A percentile compares a stretch with the other conserved stretches of the same genome.
phyloP scores from a whole-genome alignment of 306 rosid species.

The Elaeagnus macrophylla region DNA sequence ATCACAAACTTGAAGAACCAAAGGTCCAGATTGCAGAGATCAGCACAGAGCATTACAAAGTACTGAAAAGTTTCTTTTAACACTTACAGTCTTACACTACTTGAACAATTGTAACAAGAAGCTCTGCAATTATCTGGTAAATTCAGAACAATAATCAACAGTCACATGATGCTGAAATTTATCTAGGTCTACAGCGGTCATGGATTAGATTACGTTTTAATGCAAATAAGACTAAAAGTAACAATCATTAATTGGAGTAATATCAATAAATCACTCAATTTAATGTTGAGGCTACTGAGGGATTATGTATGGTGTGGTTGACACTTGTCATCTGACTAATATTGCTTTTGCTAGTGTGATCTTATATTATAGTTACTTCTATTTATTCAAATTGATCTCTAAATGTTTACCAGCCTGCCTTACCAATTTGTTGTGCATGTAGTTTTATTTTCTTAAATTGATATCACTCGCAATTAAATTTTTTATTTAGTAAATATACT shows the following conservation, averaged over 20 bases:
- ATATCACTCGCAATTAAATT: too few relatives aligned
- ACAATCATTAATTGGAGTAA: slow-evolving; percentile 12
- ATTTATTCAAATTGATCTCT: too few relatives aligned
- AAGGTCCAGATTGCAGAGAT: slow-evolving; percentile 87
- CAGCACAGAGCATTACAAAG: slow-evolving; percentile 78
- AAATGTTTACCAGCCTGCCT: too few relatives aligned
- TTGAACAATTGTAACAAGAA: slow-evolving; percentile 56
- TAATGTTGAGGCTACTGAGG: neutral
- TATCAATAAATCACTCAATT: slow-evolving; percentile 1
- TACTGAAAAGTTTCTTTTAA: slow-evolving; percentile 67
- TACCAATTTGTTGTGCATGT: too few relatives aligned
- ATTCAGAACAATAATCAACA: slow-evolving; percentile 50
- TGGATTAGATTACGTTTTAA: slow-evolving; percentile 17
- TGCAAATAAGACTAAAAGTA: slow-evolving; percentile 15
- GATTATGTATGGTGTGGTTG: slow-evolving; percentile 3
- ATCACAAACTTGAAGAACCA: slow-evolving; percentile 83
- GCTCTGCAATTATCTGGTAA: slow-evolving; percentile 94
- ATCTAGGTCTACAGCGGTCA: slow-evolving; percentile 19
- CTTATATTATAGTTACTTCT: too few relatives aligned
- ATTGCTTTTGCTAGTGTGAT: neutral
- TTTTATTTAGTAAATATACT: slow-evolving; percentile 19
- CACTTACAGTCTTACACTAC: slow-evolving; percentile 47
- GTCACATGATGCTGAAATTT: slow-evolving; percentile 17
- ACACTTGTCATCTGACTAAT: neutral
- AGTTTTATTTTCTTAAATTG: too few relatives aligned